Conservation (phyloP, 169 alveolate species). For the Plasmodium vivax region DNA sequence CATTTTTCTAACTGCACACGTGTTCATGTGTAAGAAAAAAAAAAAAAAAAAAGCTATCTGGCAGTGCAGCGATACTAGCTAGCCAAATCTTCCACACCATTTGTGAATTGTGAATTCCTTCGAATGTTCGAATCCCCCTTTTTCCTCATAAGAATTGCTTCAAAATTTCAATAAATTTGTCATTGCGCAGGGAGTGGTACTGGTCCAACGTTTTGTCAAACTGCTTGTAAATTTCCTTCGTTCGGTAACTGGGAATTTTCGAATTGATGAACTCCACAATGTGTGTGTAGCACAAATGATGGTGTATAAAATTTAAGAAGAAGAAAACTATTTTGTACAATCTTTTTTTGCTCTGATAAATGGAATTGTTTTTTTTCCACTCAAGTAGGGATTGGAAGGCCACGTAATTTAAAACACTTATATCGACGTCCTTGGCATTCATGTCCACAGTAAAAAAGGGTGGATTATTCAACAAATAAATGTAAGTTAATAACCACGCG, state of each 20-base stretch:
- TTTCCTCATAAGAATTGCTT: conserved; percentile 46
- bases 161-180: conserved; percentile 50
- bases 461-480: conserved; percentile 53
- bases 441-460: conserved; percentile 49
- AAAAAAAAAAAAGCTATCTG: background rate
- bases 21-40: background rate
- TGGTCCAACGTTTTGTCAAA: conserved; percentile 73
- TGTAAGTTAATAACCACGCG: conserved; percentile 47
- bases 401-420: conserved; percentile 68
- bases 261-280: conserved; percentile 70
- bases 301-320: conserved; percentile 67
- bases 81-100: background rate
- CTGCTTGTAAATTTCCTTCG: conserved; percentile 68
- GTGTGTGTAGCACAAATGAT: conserved; percentile 68
- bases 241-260: conserved; percentile 65
- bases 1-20: background rate
- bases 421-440: conserved; percentile 53
- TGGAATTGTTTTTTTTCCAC: conserved; percentile 71
- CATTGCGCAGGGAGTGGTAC: conserved; percentile 45
- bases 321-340: conserved; percentile 55
- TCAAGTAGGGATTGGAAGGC: conserved; percentile 63
- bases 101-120: background rate
- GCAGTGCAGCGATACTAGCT: background rate
- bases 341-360: conserved; percentile 64
- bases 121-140: background rate